phyloP scores from a whole-genome alignment of 441 rosid species.

The Heliophila coronopifolia region DNA sequence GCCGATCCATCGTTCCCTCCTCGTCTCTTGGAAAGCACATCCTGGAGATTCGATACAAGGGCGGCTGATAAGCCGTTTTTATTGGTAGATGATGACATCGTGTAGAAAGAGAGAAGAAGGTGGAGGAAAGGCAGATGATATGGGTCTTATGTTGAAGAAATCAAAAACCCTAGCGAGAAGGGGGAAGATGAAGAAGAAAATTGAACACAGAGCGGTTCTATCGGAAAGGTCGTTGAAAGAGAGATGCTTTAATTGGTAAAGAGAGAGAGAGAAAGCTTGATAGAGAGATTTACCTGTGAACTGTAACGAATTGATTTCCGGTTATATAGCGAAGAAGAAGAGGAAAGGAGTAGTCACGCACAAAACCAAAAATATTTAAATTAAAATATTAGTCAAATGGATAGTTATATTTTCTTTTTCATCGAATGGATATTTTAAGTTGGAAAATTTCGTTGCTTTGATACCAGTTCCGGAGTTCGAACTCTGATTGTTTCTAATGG shows the following conservation, averaged over 20 bases:
- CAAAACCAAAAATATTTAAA: too few species aligned
- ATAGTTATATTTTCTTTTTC: too few species aligned
- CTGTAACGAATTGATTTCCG: slow-evolving; percentile 24
- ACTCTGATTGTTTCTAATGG: too few species aligned
- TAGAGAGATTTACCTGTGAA: slow-evolving; percentile 27
- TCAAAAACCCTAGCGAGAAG: slow-evolving; percentile 39
- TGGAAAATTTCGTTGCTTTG: too few species aligned
- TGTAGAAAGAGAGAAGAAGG: neutral
- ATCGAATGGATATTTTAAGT: too few species aligned
- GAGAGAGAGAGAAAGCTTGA: slow-evolving; percentile 29
- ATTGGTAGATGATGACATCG: slow-evolving; percentile 39
- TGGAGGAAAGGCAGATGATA: neutral
- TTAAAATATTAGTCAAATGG: too few species aligned
- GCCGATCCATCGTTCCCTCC: slow-evolving; percentile 32
- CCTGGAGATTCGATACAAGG: slow-evolving; percentile 76
- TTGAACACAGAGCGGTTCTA: slow-evolving; percentile 24
- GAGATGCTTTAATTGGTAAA: slow-evolving; percentile 20
- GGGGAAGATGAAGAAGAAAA: slow-evolving; percentile 11
- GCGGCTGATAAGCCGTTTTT: slow-evolving; percentile 69
- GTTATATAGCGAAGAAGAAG: slow-evolving; percentile 17
- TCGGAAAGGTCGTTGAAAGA: slow-evolving; percentile 19
- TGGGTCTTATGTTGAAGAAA: slow-evolving; percentile 22
- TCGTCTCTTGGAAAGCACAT: slow-evolving; percentile 56
- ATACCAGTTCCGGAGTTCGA: too few species aligned
- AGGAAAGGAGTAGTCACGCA: too few species aligned